Percentiles rank a stretch among this genome's conserved stretches.
phyloP scores from a whole-genome alignment of 805 yeast genomes.

The Lipomyces mesembrius region DNA sequence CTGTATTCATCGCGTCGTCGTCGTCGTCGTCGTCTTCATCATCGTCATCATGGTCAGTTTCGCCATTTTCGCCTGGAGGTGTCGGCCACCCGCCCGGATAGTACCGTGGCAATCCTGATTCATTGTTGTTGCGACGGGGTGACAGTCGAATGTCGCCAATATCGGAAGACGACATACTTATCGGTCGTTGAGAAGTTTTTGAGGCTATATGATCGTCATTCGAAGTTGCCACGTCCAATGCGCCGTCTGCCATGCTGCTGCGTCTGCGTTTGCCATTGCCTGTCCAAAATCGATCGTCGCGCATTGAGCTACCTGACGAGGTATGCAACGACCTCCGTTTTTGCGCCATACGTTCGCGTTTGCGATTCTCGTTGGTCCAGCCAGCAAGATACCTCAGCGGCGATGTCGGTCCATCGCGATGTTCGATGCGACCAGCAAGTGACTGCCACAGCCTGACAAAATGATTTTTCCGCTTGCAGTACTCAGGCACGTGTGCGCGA shows the following conservation, averaged over 20 bases:
- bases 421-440: not conserved
- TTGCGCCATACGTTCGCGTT: conserved; percentile 2
- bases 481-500: not conserved
- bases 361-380: conserved; percentile 7
- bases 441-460: conserved; percentile 9
- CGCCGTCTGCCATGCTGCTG: not conserved
- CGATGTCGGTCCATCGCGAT: not conserved
- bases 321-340: conserved; percentile 3
- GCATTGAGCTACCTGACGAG: not conserved
- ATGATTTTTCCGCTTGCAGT: not conserved
- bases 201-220: not conserved
- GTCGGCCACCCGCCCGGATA: conserved; percentile 1
- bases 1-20: not conserved
- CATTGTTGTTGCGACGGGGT: not conserved
- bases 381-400: conserved; percentile 8
- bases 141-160: not conserved
- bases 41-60: conserved; percentile 6
- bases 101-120: not conserved
- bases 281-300: not conserved
- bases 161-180: not conserved
- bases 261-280: conserved; percentile 6
- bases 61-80: conserved; percentile 7
- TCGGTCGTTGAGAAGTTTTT: not conserved
- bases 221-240: conserved; percentile 7
- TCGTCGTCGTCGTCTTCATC: conserved; percentile 7